phyloP scores from a whole-genome alignment of 768 basidiomycete genomes.

The Russula ochroleuca region DNA sequence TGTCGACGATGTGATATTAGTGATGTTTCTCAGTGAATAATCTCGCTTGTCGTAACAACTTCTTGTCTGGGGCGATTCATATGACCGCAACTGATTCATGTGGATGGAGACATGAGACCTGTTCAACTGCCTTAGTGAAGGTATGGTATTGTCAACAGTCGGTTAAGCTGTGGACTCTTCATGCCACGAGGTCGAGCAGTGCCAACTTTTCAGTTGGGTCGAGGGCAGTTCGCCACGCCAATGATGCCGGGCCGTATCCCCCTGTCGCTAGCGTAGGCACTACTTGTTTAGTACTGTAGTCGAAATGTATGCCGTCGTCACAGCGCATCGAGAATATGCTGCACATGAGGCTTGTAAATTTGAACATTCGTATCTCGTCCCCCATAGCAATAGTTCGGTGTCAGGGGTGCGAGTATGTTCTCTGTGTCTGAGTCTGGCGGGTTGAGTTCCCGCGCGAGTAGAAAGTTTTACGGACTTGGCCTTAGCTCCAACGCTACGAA shows the following conservation, averaged over 20 bases:
- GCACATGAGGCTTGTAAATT: conserved; percentile 10
- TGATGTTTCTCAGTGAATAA: background rate
- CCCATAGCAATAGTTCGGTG: background rate
- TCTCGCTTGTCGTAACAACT: background rate
- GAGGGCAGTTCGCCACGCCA: background rate
- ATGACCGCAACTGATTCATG: background rate
- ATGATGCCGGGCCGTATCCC: background rate
- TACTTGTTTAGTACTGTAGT: too few species aligned
- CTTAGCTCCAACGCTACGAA: conserved; percentile 11
- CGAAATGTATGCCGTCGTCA: background rate
- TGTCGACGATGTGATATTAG: background rate
- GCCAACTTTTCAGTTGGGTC: too few species aligned
- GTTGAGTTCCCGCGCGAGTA: conserved; percentile 10
- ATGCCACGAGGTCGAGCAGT: background rate
- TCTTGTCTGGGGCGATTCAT: too few species aligned
- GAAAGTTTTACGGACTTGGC: conserved; percentile 1
- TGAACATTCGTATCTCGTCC: background rate
- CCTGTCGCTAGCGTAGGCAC: too few species aligned
- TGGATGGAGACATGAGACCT: background rate
- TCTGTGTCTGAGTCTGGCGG: background rate
- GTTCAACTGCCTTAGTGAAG: background rate
- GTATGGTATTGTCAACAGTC: background rate
- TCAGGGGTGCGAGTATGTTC: background rate
- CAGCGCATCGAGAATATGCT: background rate
- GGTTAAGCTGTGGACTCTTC: too few species aligned